These are phyloP conservation scores for Centrapalus pauciflorus DNA, from an alignment of 129 eudicot species.

Conservation along the genomic window DNA sequence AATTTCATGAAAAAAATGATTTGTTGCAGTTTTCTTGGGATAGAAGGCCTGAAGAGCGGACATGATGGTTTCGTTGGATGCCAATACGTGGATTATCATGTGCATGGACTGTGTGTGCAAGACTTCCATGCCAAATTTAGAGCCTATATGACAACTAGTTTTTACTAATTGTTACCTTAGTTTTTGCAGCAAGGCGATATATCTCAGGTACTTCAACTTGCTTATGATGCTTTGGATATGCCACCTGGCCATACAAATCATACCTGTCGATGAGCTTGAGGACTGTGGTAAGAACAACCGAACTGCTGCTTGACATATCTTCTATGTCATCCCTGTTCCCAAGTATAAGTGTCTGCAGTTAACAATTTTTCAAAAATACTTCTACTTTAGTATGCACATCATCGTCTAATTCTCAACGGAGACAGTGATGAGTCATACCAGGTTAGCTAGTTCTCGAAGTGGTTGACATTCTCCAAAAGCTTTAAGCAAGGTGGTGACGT, in stretches of 20 bases:
- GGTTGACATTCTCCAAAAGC: slow-evolving; percentile 84
- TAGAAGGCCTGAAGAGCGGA: background rate
- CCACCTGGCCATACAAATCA: slow-evolving; percentile 82
- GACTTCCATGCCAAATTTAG: background rate
- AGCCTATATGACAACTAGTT: background rate
- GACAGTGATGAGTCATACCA: slow-evolving; percentile 35
- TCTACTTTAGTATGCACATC: slow-evolving; percentile 1
- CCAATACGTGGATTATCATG: background rate
- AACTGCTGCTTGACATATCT: slow-evolving; percentile 69
- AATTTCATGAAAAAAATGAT: background rate
- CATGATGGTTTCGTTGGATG: background rate
- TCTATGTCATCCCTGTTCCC: slow-evolving; percentile 84
- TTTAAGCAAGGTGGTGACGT: slow-evolving; percentile 72
- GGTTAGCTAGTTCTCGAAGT: slow-evolving; percentile 76
- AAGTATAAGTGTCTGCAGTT: slow-evolving; percentile 66
- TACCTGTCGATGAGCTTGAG: slow-evolving; percentile 73
- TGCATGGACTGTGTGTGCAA: too few species aligned
- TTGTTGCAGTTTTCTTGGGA: background rate
- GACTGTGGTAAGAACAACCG: slow-evolving; percentile 68
- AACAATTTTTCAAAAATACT: background rate
- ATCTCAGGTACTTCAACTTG: slow-evolving; percentile 79
- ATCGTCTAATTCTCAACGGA: background rate
- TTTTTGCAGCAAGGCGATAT: slow-evolving; percentile 81
- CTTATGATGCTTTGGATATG: slow-evolving; percentile 83
- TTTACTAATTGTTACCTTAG: slow-evolving; percentile 45